These are phyloP conservation scores for Olyra latifolia DNA, from an alignment of 176 grass and related monocot species.

Conservation along the genomic window DNA sequence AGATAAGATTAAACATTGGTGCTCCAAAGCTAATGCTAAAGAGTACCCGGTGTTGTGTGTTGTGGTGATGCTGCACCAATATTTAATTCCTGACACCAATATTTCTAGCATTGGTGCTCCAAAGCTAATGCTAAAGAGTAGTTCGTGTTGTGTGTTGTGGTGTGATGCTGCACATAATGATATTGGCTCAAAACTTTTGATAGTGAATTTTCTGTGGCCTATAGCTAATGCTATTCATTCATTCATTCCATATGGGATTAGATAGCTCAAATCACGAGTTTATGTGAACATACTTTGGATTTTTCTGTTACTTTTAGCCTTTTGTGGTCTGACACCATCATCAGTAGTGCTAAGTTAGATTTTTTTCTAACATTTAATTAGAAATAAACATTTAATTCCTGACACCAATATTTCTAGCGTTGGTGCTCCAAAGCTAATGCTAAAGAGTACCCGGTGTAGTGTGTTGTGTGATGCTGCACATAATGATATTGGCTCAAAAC, in stretches of 20 bases:
- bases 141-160: background rate
- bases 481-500: background rate
- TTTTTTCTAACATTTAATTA: background rate
- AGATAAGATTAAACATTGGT: too few species aligned
- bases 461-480: background rate
- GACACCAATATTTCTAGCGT: too few species aligned
- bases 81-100: background rate
- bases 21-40: too few species aligned
- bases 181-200: background rate
- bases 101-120: background rate
- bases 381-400: too few species aligned
- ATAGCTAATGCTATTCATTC: slow-evolving; percentile 17
- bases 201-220: slow-evolving; percentile 3
- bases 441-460: background rate
- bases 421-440: too few species aligned
- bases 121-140: slow-evolving; percentile 22
- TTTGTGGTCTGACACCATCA: background rate
- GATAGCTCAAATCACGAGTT: background rate
- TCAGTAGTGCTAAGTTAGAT: background rate
- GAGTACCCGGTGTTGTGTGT: too few species aligned
- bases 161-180: background rate
- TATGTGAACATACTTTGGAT: background rate
- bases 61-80: too few species aligned
- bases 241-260: slow-evolving; percentile 10
- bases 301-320: background rate